A percentile compares a stretch with the other conserved stretches of the same genome.
These are phyloP conservation scores for Lentinus brumalis DNA, from an alignment of 768 basidiomycete genomes.

Conservation along the genomic window DNA sequence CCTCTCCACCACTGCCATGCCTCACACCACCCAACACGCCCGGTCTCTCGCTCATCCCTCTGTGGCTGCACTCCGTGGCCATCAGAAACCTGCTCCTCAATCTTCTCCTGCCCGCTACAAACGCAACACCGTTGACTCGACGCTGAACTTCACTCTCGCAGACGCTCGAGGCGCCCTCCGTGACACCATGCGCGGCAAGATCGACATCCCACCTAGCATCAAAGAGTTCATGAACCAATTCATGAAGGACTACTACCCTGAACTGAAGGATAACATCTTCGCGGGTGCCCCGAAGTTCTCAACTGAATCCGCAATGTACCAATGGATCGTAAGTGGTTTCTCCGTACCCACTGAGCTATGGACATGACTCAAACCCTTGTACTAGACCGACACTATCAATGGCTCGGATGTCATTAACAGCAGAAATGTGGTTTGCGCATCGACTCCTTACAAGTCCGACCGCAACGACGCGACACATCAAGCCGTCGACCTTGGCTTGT, in stretches of 20 bases:
- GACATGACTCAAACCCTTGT: no score
- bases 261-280: no score
- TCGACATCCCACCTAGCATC: not conserved
- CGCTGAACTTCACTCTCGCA: no score
- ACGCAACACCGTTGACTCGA: no score
- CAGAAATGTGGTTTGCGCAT: not conserved
- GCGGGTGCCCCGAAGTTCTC: not conserved
- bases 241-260: not conserved
- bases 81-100: no score
- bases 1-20: no score
- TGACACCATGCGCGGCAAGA: not conserved
- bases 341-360: no score
- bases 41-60: no score
- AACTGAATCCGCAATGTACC: not conserved
- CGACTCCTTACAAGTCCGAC: not conserved
- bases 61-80: no score
- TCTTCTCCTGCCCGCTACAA: no score
- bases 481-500: conserved; percentile 2
- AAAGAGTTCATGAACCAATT: not conserved
- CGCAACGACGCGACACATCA: not conserved
- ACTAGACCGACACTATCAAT: not conserved
- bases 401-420: not conserved
- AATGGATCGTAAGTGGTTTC: not conserved
- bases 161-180: not conserved
- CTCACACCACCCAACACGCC: no score